Evolutionary conservation across 768 basidiomycete species (phyloP).

Genomic region (Vishniacozyma victoriae): DNA sequence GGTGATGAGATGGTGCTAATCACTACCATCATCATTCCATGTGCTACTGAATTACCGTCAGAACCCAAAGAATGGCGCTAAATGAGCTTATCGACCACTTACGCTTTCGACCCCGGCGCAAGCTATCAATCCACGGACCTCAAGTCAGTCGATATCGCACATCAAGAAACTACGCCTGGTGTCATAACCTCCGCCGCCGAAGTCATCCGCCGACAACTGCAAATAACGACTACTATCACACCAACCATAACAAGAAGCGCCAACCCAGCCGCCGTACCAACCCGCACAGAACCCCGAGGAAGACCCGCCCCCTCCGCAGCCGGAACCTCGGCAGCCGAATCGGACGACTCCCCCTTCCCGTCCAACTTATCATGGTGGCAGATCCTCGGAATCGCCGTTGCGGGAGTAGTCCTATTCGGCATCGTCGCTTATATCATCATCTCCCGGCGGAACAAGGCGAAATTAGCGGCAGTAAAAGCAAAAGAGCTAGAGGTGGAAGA

Average conservation of each 20-base stretch:
- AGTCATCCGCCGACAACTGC: too few relatives aligned
- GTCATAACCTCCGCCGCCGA: background rate
- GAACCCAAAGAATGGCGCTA: too few relatives aligned
- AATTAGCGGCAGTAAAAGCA: constrained; percentile 4
- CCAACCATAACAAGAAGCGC: background rate
- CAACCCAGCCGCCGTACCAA: background rate
- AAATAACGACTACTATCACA: background rate
- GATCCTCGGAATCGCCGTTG: constrained; percentile 24
- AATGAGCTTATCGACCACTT: too few relatives aligned
- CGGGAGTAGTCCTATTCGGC: constrained; percentile 10
- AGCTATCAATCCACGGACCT: too few relatives aligned
- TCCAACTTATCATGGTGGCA: constrained; percentile 39
- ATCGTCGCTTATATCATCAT: constrained; percentile 18
- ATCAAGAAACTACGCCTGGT: background rate
- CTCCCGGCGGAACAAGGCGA: constrained; percentile 12
- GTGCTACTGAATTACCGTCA: too few relatives aligned
- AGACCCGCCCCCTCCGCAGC: too few relatives aligned
- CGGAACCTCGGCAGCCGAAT: too few relatives aligned
- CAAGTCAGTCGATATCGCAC: too few relatives aligned
- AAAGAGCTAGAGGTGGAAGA: constrained; percentile 2
- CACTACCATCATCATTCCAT: too few relatives aligned
- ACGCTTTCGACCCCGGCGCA: too few relatives aligned
- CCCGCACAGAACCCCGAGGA: too few relatives aligned
- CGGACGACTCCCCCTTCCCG: constrained; percentile 11
- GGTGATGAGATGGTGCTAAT: too few relatives aligned